Conservation (phyloP, 2,329 filamentous ascomycete species). For the Fusarium praegraminearum region DNA sequence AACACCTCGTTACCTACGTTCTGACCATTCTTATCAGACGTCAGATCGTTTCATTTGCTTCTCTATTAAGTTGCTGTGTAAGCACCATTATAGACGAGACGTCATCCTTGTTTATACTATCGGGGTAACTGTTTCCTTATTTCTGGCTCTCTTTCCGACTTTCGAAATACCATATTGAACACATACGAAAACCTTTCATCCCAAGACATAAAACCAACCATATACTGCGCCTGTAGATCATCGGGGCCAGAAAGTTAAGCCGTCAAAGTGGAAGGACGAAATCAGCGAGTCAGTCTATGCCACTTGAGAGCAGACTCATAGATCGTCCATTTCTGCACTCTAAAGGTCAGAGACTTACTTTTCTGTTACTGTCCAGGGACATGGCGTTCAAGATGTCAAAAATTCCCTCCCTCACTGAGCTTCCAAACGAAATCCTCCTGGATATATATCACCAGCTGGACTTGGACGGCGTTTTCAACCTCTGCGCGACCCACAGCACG, state of each 20-base stretch:
- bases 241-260: background rate
- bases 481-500: slow-evolving; percentile 54
- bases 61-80: slow-evolving; percentile 13
- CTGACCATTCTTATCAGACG: background rate
- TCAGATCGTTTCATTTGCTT: slow-evolving; percentile 14
- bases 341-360: background rate
- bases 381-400: slow-evolving; percentile 39
- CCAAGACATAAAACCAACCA: background rate
- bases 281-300: background rate
- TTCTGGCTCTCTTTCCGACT: slow-evolving; percentile 1
- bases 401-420: slow-evolving; percentile 41
- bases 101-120: slow-evolving; percentile 4
- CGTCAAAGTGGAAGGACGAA: background rate
- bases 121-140: slow-evolving; percentile 7
- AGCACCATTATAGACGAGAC: slow-evolving; percentile 6
- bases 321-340: background rate
- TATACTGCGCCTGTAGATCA: background rate
- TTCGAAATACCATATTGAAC: background rate
- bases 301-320: background rate
- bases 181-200: background rate
- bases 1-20: slow-evolving; percentile 12
- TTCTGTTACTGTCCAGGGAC: background rate
- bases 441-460: slow-evolving; percentile 62
- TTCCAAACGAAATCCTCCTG: slow-evolving; percentile 62
- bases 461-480: slow-evolving; percentile 55